Conservation (phyloP, 2,329 filamentous ascomycete species). For the Penicillium glabrum region DNA sequence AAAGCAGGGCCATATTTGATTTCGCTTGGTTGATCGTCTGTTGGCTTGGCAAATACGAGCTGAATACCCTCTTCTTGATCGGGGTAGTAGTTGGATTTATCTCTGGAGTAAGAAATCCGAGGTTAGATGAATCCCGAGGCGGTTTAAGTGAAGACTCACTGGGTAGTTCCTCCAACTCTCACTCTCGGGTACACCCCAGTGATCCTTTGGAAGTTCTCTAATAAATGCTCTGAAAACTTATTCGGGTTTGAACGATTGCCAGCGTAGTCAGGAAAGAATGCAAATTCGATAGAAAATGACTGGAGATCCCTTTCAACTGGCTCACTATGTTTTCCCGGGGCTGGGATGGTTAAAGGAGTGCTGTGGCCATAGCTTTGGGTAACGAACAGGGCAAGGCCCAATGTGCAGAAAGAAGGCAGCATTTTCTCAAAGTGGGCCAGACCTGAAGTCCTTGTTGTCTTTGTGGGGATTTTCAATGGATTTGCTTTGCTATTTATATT, state of each 20-base stretch:
- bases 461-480: too few relatives aligned
- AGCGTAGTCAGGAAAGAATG: slow-evolving; percentile 15
- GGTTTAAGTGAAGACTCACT: not conserved
- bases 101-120: not conserved
- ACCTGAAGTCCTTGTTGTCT: too few relatives aligned
- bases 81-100: slow-evolving; percentile 6
- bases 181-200: slow-evolving; percentile 9
- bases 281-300: slow-evolving; percentile 16
- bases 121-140: not conserved
- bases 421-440: not conserved
- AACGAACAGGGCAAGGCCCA: not conserved
- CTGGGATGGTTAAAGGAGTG: not conserved
- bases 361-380: not conserved
- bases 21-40: slow-evolving; percentile 10
- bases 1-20: slow-evolving; percentile 12
- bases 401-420: not conserved
- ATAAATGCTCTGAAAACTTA: slow-evolving; percentile 7
- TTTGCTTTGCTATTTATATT: not conserved
- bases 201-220: slow-evolving; percentile 9
- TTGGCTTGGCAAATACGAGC: not conserved
- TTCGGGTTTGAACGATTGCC: slow-evolving; percentile 16
- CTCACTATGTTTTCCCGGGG: not conserved
- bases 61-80: slow-evolving; percentile 8
- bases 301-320: slow-evolving; percentile 13
- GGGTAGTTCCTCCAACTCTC: slow-evolving; percentile 9